A percentile compares a stretch with the other conserved stretches of the same genome.
Evolutionary conservation across 2,329 filamentous ascomycete genomes (phyloP).

Genomic region (Lecanicillium sp.): DNA sequence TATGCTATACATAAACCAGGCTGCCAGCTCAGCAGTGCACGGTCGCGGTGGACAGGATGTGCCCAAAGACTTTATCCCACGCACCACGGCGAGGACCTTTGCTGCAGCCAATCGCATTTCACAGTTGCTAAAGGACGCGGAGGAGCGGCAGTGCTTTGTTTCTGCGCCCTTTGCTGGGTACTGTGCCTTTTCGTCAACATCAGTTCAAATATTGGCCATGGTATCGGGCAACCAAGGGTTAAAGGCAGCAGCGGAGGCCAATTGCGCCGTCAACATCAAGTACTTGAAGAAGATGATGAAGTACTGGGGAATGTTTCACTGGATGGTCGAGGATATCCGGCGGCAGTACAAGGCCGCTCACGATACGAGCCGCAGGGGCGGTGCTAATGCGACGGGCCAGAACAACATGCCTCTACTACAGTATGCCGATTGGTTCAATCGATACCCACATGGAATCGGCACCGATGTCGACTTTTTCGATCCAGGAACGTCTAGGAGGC

Average conservation of each 20-base stretch:
- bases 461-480: constrained; percentile 78
- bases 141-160: constrained; percentile 60
- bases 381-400: constrained; percentile 39
- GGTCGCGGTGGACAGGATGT: constrained; percentile 60
- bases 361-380: constrained; percentile 67
- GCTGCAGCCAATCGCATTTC: constrained; percentile 84
- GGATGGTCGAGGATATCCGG: constrained; percentile 87
- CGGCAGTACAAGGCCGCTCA: constrained; percentile 80
- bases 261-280: constrained; percentile 79
- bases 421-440: constrained; percentile 95
- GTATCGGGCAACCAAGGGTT: constrained; percentile 76
- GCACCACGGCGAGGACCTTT: constrained; percentile 68
- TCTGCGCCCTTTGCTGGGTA: constrained; percentile 92
- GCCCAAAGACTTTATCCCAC: constrained; percentile 69
- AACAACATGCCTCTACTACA: constrained; percentile 61
- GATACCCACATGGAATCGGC: constrained; percentile 79
- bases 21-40: constrained; percentile 66
- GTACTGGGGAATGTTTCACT: constrained; percentile 98
- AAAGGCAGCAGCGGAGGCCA: constrained; percentile 72
- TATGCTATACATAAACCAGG: constrained; percentile 81
- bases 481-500: constrained; percentile 57
- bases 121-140: constrained; percentile 70
- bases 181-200: constrained; percentile 86
- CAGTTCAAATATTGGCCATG: constrained; percentile 87
- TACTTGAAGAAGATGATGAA: constrained; percentile 93